Evolutionary conservation across 2,329 filamentous ascomycete species (phyloP), one percentile per base, ranked within the genome.

Genomic region (Talaromyces sp.): DNA sequence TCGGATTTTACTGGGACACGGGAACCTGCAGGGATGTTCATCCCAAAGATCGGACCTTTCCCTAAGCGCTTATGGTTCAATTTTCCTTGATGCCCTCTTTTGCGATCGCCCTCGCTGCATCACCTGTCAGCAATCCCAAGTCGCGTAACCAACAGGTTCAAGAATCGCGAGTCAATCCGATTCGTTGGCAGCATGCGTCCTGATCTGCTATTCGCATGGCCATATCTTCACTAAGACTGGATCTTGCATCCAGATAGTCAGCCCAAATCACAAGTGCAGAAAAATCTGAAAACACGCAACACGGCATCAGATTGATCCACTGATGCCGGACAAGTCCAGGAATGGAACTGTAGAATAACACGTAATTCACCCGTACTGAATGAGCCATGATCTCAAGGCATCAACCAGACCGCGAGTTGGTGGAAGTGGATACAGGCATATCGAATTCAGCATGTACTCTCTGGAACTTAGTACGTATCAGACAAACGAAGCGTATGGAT

Each of bases 171-270:
- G 22, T 60, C 45, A 62, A 29, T 43, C 17, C 15, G 22, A 43
- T 25, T n/a, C n/a, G 5, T 22, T 27, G 38, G 27, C 22, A 54
- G 47, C 17, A 62, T 17, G 36, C n/a, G 25, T 29, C 38, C 22
- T 31, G 47, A 31, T 62, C 60, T 62, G 60, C 34, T 36, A n/a
- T 15, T 19, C 59, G 47, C 58, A 36, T 47, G 43, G 13, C 31
- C 29, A 22, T 15, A 53, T 51, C 45, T 53, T 38, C 45, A 36
- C 34, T 38, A 17, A 38, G 31, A 36, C 31, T 22, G 53, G 53
- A 56, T 56, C 31, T 56, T 22, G 53, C 53, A 54, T 54, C 29
- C 29, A 19, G 29, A 29, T 27, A 2, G 17, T 34, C 29, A 54
- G 29, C 29, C 31, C 53, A 19, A 38, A 56, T 56, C 31, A 22